These are phyloP conservation scores for Thalassiosira mediterranea DNA, from an alignment of 352 stramenopile genomes.

Conservation along the genomic window DNA sequence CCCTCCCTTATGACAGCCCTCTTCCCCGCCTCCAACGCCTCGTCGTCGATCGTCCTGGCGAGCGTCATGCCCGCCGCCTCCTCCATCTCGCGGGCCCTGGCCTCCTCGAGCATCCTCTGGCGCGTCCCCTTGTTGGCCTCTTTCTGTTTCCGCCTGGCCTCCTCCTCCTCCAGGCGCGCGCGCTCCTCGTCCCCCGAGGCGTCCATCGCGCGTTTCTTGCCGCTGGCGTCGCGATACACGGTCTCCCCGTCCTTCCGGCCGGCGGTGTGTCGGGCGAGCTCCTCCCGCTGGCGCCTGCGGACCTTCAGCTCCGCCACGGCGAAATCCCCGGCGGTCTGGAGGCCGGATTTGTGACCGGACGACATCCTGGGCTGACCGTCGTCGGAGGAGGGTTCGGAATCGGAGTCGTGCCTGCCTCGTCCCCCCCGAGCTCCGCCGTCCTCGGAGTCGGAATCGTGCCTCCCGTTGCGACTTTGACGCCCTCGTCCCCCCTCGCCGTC, in stretches of 20 bases:
- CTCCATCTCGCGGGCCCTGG: constrained; percentile 64
- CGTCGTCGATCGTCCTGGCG: constrained; percentile 78
- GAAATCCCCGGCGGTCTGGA: constrained; percentile 78
- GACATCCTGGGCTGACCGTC: constrained; percentile 72
- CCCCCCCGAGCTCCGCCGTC: neutral
- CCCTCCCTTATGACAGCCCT: constrained; percentile 79
- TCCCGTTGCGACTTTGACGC: neutral
- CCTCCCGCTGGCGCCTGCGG: constrained; percentile 34
- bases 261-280: constrained; percentile 50
- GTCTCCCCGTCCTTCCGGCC: constrained; percentile 55
- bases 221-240: constrained; percentile 66
- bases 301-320: constrained; percentile 66
- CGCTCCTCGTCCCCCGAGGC: constrained; percentile 42
- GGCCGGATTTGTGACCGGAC: constrained; percentile 75
- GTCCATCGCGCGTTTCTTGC: constrained; percentile 65
- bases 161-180: constrained; percentile 58
- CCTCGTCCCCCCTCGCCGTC: neutral
- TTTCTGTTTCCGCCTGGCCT: constrained; percentile 62
- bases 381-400: neutral
- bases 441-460: constrained; percentile 1
- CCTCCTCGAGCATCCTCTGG: constrained; percentile 76
- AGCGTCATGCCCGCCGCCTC: constrained; percentile 71
- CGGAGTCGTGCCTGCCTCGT: constrained; percentile 8
- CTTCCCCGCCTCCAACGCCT: constrained; percentile 66
- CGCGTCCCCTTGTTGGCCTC: constrained; percentile 75